Percentiles rank a stretch among this genome's conserved stretches.
These are phyloP conservation scores for Geotrichum cucujoidarum DNA, from an alignment of 1,139 yeast genomes.

Conservation along the genomic window DNA sequence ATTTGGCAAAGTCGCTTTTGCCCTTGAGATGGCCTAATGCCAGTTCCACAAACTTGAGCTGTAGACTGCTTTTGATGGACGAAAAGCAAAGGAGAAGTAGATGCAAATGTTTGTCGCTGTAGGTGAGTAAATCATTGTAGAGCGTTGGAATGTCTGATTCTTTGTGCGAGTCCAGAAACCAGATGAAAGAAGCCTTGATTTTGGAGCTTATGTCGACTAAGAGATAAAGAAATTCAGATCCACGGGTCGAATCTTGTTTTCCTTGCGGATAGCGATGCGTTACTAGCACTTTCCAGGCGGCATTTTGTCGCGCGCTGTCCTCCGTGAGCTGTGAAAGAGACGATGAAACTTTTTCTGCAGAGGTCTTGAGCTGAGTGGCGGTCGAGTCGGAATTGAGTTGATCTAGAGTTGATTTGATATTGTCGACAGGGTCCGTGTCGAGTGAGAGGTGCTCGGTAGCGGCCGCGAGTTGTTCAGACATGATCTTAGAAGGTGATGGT, in stretches of 20 bases:
- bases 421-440: background rate
- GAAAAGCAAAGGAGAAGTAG: slow-evolving; percentile 8
- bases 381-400: background rate
- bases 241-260: background rate
- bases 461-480: background rate
- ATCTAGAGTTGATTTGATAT: background rate
- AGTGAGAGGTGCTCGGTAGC: background rate
- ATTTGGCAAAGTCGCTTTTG: background rate
- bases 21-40: slow-evolving; percentile 10
- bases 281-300: slow-evolving; percentile 6
- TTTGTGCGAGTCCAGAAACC: slow-evolving; percentile 4
- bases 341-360: background rate
- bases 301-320: background rate
- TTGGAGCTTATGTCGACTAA: slow-evolving; percentile 5
- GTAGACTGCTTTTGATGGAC: background rate
- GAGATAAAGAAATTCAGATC: slow-evolving; percentile 1
- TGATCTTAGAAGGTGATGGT: too few species aligned
- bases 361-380: background rate
- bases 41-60: slow-evolving; percentile 8
- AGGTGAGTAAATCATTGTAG: slow-evolving; percentile 1
- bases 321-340: background rate
- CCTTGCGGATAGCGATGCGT: background rate
- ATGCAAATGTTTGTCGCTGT: slow-evolving; percentile 9
- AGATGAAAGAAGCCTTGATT: slow-evolving; percentile 3
- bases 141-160: background rate